Evolutionary conservation across 306 rosid genomes (phyloP).

Genomic region (Prunus campanulata): DNA sequence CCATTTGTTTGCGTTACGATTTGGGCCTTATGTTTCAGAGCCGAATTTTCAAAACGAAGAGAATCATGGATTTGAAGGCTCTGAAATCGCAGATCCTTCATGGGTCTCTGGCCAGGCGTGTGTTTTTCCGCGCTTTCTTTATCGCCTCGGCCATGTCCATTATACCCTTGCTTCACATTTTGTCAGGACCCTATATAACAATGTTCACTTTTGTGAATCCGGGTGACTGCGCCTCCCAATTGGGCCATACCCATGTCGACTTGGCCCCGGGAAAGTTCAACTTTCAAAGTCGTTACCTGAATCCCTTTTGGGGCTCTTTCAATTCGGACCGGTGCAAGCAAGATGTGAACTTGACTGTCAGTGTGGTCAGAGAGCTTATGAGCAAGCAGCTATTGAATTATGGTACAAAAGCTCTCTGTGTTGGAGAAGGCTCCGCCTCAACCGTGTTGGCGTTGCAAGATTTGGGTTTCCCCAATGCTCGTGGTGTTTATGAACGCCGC

Average conservation of each 20-base stretch:
- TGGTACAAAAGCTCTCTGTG: conserved; percentile 51
- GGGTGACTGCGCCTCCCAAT: conserved; percentile 37
- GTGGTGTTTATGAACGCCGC: conserved; percentile 34
- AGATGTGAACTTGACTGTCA: conserved; percentile 42
- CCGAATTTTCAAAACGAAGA: conserved; percentile 1
- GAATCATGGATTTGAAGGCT: conserved; percentile 46
- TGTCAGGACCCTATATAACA: conserved; percentile 42
- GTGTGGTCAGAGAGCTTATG: conserved; percentile 45
- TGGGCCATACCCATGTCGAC: conserved; percentile 10
- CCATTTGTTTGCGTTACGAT: neutral
- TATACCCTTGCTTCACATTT: conserved; percentile 49
- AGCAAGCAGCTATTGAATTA: conserved; percentile 38
- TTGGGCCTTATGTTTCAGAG: neutral
- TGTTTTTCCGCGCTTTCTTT: conserved; percentile 53
- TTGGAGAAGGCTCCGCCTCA: conserved; percentile 57
- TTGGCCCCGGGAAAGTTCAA: conserved; percentile 37
- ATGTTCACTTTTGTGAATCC: conserved; percentile 40
- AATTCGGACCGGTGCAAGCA: conserved; percentile 42
- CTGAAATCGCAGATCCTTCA: conserved; percentile 40
- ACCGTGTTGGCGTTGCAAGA: conserved; percentile 46
- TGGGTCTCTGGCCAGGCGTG: conserved; percentile 49
- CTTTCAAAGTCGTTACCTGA: conserved; percentile 50
- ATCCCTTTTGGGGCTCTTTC: conserved; percentile 55
- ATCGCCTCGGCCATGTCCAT: conserved; percentile 57
- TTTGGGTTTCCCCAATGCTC: conserved; percentile 56